Conservation (phyloP, 148 eudicot species). For the Heliosperma pusillum region DNA sequence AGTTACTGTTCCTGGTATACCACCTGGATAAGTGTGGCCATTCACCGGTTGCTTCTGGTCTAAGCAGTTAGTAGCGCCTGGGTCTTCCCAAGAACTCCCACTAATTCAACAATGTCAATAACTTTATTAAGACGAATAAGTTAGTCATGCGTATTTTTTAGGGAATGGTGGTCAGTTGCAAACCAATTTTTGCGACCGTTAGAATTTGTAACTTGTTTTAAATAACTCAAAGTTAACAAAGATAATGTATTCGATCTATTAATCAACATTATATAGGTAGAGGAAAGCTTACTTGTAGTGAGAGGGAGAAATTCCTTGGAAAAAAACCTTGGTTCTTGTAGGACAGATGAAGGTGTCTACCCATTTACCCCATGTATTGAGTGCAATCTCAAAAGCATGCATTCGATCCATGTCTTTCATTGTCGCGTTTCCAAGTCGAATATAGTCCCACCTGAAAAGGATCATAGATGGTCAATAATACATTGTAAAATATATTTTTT, state of each 20-base stretch:
- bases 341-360: constrained; percentile 62
- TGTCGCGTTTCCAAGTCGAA: constrained; percentile 41
- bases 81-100: constrained; percentile 73
- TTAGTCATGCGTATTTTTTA: too few species aligned
- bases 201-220: background rate
- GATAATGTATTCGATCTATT: too few species aligned
- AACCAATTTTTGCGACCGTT: too few species aligned
- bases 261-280: too few species aligned
- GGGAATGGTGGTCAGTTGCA: too few species aligned
- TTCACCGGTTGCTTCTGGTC: constrained; percentile 51
- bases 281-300: constrained; percentile 75
- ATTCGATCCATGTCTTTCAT: constrained; percentile 73
- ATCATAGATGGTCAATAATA: too few species aligned
- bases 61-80: constrained; percentile 44
- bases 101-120: constrained; percentile 30
- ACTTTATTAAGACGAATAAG: too few species aligned
- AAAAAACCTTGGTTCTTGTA: constrained; percentile 55
- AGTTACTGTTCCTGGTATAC: constrained; percentile 39
- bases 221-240: background rate
- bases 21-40: constrained; percentile 62
- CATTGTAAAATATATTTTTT: too few species aligned
- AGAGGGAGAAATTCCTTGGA: constrained; percentile 92
- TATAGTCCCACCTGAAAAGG: constrained; percentile 93
- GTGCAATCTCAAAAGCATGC: constrained; percentile 67
- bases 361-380: constrained; percentile 82